Percentiles rank a stretch among this genome's conserved stretches.
These are phyloP conservation scores for Pleurotus salmoneostramineus DNA, from an alignment of 768 basidiomycete species.

Conservation along the genomic window DNA sequence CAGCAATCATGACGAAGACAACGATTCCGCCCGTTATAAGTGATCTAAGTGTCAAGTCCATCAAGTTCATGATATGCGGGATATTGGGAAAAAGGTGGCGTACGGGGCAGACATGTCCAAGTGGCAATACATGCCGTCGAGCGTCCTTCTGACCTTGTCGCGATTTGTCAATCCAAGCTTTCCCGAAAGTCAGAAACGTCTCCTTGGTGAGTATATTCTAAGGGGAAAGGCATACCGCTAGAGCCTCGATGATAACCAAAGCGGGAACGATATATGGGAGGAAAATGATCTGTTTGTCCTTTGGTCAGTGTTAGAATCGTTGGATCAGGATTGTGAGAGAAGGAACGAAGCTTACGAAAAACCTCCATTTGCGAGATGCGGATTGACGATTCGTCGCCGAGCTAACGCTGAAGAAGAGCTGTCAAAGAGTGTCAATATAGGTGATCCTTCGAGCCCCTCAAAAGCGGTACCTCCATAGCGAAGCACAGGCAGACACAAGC, in stretches of 20 bases:
- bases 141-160: conserved; percentile 7
- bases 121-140: conserved; percentile 15
- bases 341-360: neutral
- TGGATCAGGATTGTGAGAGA: neutral
- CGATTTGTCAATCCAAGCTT: conserved; percentile 6
- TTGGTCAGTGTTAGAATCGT: neutral
- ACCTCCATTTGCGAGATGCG: conserved; percentile 9
- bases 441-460: neutral
- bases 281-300: conserved; percentile 5
- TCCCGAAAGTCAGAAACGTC: neutral
- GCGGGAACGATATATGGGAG: conserved; percentile 9
- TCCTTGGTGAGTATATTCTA: neutral
- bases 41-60: neutral
- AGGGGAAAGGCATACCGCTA: conserved; percentile 4
- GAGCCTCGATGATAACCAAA: conserved; percentile 1
- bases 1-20: conserved; percentile 7
- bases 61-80: neutral
- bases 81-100: neutral
- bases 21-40: conserved; percentile 8
- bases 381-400: neutral
- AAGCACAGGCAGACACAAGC: conserved; percentile 11
- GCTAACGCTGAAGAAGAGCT: conserved; percentile 5
- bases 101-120: conserved; percentile 12
- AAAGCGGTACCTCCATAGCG: conserved; percentile 10
- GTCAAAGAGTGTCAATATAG: neutral